Base-by-base conservation (phyloP, 352 stramenopile species). In the Vaucheria bursata region DNA sequence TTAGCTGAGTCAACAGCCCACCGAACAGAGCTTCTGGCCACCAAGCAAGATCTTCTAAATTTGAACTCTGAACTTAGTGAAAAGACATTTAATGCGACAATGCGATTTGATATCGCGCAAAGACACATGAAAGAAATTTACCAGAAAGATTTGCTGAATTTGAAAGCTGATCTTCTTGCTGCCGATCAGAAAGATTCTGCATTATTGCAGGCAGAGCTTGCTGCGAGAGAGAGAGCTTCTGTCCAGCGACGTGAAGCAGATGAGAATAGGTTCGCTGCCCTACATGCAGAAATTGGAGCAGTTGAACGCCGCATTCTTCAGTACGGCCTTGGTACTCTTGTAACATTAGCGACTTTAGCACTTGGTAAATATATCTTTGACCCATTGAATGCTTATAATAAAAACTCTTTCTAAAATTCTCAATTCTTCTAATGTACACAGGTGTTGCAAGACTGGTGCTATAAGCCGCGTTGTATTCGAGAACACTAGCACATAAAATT, bases 101-200 rank as follows among this genome's bases (percentile, higher is more conserved):
- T 83, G 18, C 37, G 53, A 34, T 83, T 80, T 68, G 78, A 83
- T 37, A 78, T 83, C 37, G 78, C 78, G 25, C 78, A 83, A 33
- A 71, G 78, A 34, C 78, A 83, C 37, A 38, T 73, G 4, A 81
- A 81, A 39, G 78, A 83, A 67, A 39, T 83, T 40, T 65, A 81
- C 36, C 72, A 79, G 73, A 83, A 53, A 34, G 78, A 83, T 31
- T 59, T 83, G 29, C 65, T 45, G 65, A 72, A 72, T 8, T 35
- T 72, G 12, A 72, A 8, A 37, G 6, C 65, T 32, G 65, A 72
- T 38, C 65, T 72, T 1, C 4, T 72, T 36, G 65, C 65, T 2
- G 65, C 65, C n/a, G 65, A 72, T 40, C 65, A 72, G 65, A 37
- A 32, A 35, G 40, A 72, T 35, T 45, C 25, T 38, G 65, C 6